Percentiles rank a stretch among this genome's conserved stretches.
Evolutionary conservation across 1,284 basidiomycete species (phyloP).

Genomic region (Hemileia vastatrix): DNA sequence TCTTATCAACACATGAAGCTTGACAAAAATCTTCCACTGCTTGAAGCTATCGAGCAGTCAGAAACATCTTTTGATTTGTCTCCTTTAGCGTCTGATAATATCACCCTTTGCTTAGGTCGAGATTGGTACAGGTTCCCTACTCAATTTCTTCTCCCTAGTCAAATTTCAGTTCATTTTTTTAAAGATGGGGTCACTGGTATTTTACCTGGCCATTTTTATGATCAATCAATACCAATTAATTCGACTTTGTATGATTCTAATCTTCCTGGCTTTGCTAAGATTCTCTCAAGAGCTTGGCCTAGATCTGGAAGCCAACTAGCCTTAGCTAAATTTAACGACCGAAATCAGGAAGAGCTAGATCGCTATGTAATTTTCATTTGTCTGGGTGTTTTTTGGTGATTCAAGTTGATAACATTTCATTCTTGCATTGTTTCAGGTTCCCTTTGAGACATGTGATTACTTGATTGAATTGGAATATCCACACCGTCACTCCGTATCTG

Average conservation of each 20-base stretch:
- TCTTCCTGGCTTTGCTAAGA: constrained; percentile 22
- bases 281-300: constrained; percentile 53
- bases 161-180: constrained; percentile 71
- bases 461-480: constrained; percentile 78
- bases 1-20: constrained; percentile 51
- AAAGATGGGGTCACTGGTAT: constrained; percentile 82
- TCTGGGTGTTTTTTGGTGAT: not conserved
- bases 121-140: constrained; percentile 96
- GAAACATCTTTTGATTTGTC: constrained; percentile 16
- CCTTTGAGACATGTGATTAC: constrained; percentile 66
- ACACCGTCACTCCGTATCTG: constrained; percentile 48
- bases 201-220: constrained; percentile 68
- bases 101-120: constrained; percentile 79
- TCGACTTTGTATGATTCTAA: constrained; percentile 36
- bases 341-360: constrained; percentile 67
- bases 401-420: not conserved
- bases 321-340: constrained; percentile 68
- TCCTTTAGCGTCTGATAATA: constrained; percentile 23
- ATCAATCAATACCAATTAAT: constrained; percentile 34
- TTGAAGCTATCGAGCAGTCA: constrained; percentile 55
- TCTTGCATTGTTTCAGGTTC: constrained; percentile 51
- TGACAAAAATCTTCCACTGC: constrained; percentile 59
- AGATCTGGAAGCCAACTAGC: constrained; percentile 58
- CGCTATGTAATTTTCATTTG: constrained; percentile 61
- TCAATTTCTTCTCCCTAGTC: constrained; percentile 76